These are phyloP conservation scores for Backusella parvicylindrica DNA, from an alignment of 192 early-diverging fungal species.

Conservation along the genomic window DNA sequence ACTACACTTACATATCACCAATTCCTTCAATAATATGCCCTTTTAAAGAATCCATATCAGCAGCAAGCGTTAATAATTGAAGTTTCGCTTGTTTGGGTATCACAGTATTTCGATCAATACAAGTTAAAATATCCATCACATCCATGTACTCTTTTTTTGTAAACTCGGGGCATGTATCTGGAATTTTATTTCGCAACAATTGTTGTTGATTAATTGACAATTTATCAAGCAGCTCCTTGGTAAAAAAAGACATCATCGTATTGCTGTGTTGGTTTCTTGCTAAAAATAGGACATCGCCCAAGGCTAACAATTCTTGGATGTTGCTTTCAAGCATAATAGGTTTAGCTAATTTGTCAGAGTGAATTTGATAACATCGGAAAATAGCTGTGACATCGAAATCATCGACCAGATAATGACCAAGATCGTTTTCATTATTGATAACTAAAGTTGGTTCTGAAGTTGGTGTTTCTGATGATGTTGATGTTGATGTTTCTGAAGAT, in stretches of 20 bases:
- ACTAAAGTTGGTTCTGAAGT: not conserved
- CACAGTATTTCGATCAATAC: not conserved
- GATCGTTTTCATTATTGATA: not conserved
- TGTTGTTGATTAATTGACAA: not conserved
- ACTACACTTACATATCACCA: conserved; percentile 3
- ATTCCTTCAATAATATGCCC: not conserved
- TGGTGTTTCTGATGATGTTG: too few species aligned
- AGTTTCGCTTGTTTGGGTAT: not conserved
- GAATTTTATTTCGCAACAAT: not conserved
- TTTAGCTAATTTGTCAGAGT: not conserved
- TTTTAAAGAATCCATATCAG: not conserved
- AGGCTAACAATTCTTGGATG: not conserved
- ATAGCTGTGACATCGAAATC: not conserved
- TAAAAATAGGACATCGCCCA: not conserved
- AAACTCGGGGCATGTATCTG: not conserved
- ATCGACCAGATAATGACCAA: not conserved
- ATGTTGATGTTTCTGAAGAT: too few species aligned
- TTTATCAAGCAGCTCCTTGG: not conserved
- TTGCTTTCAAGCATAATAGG: not conserved
- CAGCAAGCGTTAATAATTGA: not conserved
- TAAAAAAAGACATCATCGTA: not conserved
- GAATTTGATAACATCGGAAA: not conserved
- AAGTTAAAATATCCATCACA: not conserved
- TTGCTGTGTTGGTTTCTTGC: not conserved
- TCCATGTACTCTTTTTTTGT: not conserved